phyloP scores from a whole-genome alignment of 116 monocot species.

The Dioscorea cayenensis region DNA sequence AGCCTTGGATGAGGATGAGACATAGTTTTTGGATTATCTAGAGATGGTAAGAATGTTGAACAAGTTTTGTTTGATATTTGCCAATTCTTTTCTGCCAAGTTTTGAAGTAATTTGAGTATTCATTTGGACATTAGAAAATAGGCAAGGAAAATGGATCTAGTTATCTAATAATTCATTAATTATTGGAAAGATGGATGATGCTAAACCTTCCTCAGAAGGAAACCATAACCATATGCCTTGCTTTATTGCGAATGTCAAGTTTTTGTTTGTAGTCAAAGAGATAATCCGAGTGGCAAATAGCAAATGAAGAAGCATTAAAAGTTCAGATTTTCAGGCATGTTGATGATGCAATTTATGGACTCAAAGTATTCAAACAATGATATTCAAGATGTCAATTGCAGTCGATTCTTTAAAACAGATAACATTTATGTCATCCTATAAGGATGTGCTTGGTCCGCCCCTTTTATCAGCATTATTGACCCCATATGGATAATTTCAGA shows the following conservation, averaged over 20 bases:
- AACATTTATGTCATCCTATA: too few species aligned
- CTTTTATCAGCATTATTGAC: too few species aligned
- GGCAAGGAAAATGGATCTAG: too few species aligned
- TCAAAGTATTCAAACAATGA: too few species aligned
- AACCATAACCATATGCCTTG: neutral
- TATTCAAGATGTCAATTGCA: too few species aligned
- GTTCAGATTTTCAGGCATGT: slow-evolving; percentile 58
- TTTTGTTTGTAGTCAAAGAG: slow-evolving; percentile 41
- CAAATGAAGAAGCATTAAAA: slow-evolving; percentile 58
- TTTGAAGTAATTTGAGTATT: neutral
- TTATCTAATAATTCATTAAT: neutral
- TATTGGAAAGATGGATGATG: neutral
- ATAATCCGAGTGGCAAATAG: slow-evolving; percentile 59
- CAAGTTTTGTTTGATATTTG: too few species aligned
- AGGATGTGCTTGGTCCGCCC: too few species aligned
- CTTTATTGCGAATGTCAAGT: neutral
- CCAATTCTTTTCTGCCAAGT: slow-evolving; percentile 11
- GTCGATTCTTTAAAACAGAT: too few species aligned
- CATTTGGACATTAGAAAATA: neutral
- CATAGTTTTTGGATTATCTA: slow-evolving; percentile 76
- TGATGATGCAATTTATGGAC: too few species aligned
- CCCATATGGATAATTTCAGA: too few species aligned
- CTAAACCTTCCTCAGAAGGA: neutral
- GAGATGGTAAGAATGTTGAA: slow-evolving; percentile 66
- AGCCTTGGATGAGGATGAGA: slow-evolving; percentile 96